phyloP scores from a whole-genome alignment of 495 filamentous ascomycete genomes.

The Geopyxis carbonaria region DNA sequence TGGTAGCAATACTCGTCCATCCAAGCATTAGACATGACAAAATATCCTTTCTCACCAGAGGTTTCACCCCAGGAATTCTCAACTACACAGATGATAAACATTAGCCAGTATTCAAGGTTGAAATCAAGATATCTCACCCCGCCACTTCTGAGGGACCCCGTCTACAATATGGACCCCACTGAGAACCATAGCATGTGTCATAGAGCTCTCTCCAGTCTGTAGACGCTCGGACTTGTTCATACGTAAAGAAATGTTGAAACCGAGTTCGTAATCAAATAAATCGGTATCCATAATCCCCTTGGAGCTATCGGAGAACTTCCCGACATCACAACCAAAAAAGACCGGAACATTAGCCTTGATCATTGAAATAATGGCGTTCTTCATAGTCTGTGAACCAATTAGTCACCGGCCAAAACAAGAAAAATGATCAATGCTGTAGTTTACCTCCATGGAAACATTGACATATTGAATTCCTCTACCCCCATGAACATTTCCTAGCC shows the following conservation, averaged over 20 bases:
- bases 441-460: conserved; percentile 62
- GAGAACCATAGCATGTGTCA: conserved; percentile 88
- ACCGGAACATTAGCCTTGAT: conserved; percentile 56
- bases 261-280: conserved; percentile 57
- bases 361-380: conserved; percentile 56
- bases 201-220: conserved; percentile 49
- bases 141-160: conserved; percentile 51
- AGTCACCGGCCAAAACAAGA: too few relatives aligned
- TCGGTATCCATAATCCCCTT: conserved; percentile 62
- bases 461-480: conserved; percentile 57
- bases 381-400: conserved; percentile 47
- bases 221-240: conserved; percentile 59
- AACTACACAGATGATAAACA: conserved; percentile 29
- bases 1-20: conserved; percentile 81
- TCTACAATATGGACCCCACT: conserved; percentile 62
- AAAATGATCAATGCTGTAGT: too few relatives aligned
- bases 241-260: conserved; percentile 50
- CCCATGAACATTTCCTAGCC: conserved; percentile 62
- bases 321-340: conserved; percentile 80
- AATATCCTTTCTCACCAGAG: conserved; percentile 57
- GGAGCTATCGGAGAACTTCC: conserved; percentile 49
- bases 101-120: conserved; percentile 19
- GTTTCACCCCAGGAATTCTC: conserved; percentile 66
- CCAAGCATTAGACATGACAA: conserved; percentile 75
- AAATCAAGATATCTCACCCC: conserved; percentile 77